phyloP scores from a whole-genome alignment of 345 rosid species.

The Geranium brycei region DNA sequence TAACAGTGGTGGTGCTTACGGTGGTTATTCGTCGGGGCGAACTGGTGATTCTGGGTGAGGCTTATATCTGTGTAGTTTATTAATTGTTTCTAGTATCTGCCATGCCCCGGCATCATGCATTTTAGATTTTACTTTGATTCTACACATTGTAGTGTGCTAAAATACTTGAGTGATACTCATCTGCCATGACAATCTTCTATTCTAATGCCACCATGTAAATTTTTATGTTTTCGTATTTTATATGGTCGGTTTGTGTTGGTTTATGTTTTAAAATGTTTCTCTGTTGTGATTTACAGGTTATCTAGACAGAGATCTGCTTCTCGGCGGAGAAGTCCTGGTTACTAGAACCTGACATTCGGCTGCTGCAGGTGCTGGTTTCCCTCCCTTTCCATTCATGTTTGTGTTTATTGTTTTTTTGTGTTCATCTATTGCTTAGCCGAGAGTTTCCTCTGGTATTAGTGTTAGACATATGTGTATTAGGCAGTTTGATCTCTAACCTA shows the following conservation, averaged over 20 bases:
- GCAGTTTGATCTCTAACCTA: slow-evolving; percentile 39
- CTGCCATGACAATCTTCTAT: no score
- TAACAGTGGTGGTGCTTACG: slow-evolving; percentile 60
- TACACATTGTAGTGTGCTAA: neutral
- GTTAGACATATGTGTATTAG: slow-evolving; percentile 18
- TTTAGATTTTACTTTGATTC: neutral
- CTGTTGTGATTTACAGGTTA: slow-evolving; percentile 55
- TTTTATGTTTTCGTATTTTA: neutral
- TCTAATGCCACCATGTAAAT: no score
- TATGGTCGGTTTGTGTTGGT: slow-evolving; percentile 2
- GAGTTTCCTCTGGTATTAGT: slow-evolving; percentile 22
- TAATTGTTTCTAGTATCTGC: neutral
- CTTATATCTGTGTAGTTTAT: slow-evolving; percentile 4
- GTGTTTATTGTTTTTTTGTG: neutral
- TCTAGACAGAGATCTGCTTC: slow-evolving; percentile 66
- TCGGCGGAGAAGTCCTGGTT: slow-evolving; percentile 76
- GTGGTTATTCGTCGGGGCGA: slow-evolving; percentile 74
- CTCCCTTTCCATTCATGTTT: slow-evolving; percentile 5
- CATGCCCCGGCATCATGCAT: neutral
- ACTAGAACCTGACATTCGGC: slow-evolving; percentile 48
- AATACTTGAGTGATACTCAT: neutral
- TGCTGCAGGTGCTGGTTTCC: slow-evolving; percentile 31
- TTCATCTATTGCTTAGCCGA: slow-evolving; percentile 5
- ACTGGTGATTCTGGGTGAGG: slow-evolving; percentile 71
- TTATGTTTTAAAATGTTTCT: slow-evolving; percentile 10